These are phyloP conservation scores for Strobilomyces dryophilus DNA, from an alignment of 768 basidiomycete genomes.

Conservation along the genomic window DNA sequence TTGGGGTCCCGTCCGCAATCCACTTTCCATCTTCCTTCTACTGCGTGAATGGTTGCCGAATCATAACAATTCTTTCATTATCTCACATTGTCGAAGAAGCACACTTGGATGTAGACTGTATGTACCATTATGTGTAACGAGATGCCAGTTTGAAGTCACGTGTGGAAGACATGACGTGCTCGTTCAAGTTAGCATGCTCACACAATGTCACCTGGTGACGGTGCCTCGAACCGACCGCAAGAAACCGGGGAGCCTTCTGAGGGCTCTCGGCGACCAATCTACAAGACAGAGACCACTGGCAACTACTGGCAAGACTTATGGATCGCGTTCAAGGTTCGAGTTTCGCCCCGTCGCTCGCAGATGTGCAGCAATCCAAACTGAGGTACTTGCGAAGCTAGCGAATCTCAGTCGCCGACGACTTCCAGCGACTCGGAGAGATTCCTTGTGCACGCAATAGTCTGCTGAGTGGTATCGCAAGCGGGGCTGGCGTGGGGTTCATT, in stretches of 20 bases:
- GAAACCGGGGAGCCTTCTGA: conserved; percentile 7
- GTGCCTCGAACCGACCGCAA: neutral
- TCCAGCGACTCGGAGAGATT: conserved; percentile 59
- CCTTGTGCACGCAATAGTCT: conserved; percentile 77
- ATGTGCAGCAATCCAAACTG: conserved; percentile 7
- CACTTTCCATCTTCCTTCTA: conserved; percentile 18
- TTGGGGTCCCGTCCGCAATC: conserved; percentile 35
- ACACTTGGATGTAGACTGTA: no score
- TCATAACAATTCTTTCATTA: neutral
- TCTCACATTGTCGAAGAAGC: neutral
- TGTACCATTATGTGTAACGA: no score
- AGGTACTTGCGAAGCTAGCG: conserved; percentile 37
- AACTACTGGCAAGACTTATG: conserved; percentile 30
- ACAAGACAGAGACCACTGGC: conserved; percentile 30
- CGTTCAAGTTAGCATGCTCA: neutral
- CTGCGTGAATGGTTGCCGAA: conserved; percentile 1
- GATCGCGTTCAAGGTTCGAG: conserved; percentile 30
- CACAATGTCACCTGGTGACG: conserved; percentile 10
- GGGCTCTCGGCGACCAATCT: conserved; percentile 19
- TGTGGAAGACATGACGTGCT: no score
- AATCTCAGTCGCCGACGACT: conserved; percentile 47
- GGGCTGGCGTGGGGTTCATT: conserved; percentile 71
- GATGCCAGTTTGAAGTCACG: no score
- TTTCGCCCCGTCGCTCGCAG: neutral
- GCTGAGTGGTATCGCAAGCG: conserved; percentile 75